These are phyloP conservation scores for Begonia masoniana DNA, from an alignment of 306 rosid species.

Conservation along the genomic window DNA sequence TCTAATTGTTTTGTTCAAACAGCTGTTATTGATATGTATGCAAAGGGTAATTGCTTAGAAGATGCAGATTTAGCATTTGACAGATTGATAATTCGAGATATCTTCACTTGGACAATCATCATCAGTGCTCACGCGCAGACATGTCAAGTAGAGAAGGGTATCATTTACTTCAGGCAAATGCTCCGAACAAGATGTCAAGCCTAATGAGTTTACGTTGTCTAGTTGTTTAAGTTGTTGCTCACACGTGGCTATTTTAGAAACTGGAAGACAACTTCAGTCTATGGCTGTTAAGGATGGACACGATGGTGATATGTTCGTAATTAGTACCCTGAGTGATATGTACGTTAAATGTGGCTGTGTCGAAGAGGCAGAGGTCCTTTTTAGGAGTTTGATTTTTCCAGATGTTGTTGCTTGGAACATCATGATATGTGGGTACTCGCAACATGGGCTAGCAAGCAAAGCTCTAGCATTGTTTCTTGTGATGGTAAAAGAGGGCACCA, in stretches of 20 bases:
- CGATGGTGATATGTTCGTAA: constrained; percentile 15
- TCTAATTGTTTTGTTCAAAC: constrained; percentile 16
- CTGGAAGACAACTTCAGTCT: constrained; percentile 24
- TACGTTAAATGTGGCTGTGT: constrained; percentile 25
- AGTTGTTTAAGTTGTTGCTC: constrained; percentile 29
- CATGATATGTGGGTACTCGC: constrained; percentile 24
- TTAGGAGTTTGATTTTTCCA: constrained; percentile 6
- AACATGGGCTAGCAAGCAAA: constrained; percentile 21
- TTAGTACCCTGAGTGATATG: constrained; percentile 26
- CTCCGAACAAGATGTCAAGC: constrained; percentile 25
- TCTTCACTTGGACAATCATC: constrained; percentile 25
- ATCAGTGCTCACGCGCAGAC: constrained; percentile 13
- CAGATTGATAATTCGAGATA: constrained; percentile 15
- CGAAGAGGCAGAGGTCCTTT: constrained; percentile 20
- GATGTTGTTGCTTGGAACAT: constrained; percentile 25
- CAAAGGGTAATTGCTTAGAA: constrained; percentile 13
- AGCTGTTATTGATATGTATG: constrained; percentile 29
- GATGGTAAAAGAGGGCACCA: constrained; percentile 18
- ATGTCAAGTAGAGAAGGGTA: constrained; percentile 15
- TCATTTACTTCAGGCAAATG: constrained; percentile 18
- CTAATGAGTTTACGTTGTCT: constrained; percentile 20
- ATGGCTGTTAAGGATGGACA: constrained; percentile 21
- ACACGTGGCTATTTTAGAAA: constrained; percentile 14
- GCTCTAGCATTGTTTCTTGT: constrained; percentile 14
- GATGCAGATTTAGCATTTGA: constrained; percentile 19